These are phyloP conservation scores for Macrophomina tecta DNA, from an alignment of 2,329 filamentous ascomycete genomes.

Conservation along the genomic window DNA sequence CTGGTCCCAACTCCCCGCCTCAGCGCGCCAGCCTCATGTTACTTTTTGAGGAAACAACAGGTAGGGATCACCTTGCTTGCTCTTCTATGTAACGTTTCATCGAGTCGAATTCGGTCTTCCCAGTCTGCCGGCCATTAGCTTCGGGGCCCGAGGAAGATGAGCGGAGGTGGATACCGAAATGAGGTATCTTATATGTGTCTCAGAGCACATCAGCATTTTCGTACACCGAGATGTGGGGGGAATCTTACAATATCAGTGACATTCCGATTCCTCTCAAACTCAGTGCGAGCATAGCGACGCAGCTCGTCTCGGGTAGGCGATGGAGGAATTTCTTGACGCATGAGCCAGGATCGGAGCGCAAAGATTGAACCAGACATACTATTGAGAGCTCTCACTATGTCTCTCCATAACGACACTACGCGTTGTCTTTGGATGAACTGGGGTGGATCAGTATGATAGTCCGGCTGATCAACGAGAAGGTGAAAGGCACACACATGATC, in stretches of 20 bases:
- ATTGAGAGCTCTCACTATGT: conserved; percentile 52
- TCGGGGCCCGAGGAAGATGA: neutral
- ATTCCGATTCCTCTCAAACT: conserved; percentile 55
- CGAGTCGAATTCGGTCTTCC: conserved; percentile 58
- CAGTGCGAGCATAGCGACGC: conserved; percentile 54
- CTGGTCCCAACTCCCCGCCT: no score
- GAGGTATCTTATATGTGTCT: conserved; percentile 56
- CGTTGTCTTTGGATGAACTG: conserved; percentile 58
- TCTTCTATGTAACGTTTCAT: conserved; percentile 53
- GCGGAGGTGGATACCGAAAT: conserved; percentile 46
- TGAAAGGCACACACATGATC: conserved; percentile 39
- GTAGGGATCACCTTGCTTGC: conserved; percentile 31
- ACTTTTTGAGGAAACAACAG: neutral
- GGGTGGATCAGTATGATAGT: neutral
- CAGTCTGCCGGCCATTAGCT: conserved; percentile 41
- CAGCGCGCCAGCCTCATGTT: neutral
- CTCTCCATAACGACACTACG: conserved; percentile 54
- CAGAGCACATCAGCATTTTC: conserved; percentile 29
- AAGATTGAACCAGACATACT: conserved; percentile 32
- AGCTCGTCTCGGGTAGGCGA: conserved; percentile 50
- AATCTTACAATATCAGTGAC: conserved; percentile 54
- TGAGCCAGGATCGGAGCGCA: neutral
- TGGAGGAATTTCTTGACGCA: conserved; percentile 41
- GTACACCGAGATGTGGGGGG: neutral
- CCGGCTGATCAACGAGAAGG: neutral